Conservation (phyloP, 225 moss, liverwort and hornwort species). For the Marchantia polymorpha region DNA sequence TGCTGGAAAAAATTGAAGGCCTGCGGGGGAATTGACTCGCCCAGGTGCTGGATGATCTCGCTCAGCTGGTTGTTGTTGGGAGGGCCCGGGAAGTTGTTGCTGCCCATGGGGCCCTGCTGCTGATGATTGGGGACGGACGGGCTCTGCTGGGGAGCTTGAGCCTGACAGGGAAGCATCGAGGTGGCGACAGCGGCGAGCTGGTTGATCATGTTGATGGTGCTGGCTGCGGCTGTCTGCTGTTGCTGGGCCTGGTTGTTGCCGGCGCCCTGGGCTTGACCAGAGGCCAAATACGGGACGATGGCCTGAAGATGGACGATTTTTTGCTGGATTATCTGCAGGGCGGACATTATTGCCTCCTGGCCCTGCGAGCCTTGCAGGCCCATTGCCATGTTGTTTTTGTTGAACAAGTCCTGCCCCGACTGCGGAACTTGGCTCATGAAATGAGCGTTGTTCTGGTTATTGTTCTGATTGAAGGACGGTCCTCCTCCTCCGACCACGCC, state of each 20-base stretch:
- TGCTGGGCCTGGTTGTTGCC: conserved; percentile 38
- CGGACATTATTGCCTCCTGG: conserved; percentile 53
- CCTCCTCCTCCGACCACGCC: neutral
- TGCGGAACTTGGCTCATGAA: conserved; percentile 28
- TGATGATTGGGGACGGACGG: neutral
- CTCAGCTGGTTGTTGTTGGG: conserved; percentile 25
- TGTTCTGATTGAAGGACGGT: conserved; percentile 14
- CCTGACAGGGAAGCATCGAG: conserved; percentile 45
- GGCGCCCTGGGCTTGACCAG: conserved; percentile 39
- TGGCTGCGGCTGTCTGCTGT: conserved; percentile 66
- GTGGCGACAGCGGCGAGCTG: conserved; percentile 68
- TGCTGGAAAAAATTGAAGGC: conserved; percentile 46
- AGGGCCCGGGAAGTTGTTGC: conserved; percentile 54
- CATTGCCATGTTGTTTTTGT: neutral
- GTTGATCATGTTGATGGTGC: conserved; percentile 59
- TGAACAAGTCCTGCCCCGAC: neutral
- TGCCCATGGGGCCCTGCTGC: conserved; percentile 31
- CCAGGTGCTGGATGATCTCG: conserved; percentile 17
- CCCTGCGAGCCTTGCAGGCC: conserved; percentile 6
- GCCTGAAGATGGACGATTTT: conserved; percentile 75
- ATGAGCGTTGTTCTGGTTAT: conserved; percentile 11
- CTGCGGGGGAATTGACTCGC: conserved; percentile 24
- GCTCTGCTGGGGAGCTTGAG: conserved; percentile 30
- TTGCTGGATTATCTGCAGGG: conserved; percentile 66
- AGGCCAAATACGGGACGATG: conserved; percentile 58